Evolutionary conservation across 106 monocot genomes (phyloP).

Genomic region (Dioscorea zingiberensis): DNA sequence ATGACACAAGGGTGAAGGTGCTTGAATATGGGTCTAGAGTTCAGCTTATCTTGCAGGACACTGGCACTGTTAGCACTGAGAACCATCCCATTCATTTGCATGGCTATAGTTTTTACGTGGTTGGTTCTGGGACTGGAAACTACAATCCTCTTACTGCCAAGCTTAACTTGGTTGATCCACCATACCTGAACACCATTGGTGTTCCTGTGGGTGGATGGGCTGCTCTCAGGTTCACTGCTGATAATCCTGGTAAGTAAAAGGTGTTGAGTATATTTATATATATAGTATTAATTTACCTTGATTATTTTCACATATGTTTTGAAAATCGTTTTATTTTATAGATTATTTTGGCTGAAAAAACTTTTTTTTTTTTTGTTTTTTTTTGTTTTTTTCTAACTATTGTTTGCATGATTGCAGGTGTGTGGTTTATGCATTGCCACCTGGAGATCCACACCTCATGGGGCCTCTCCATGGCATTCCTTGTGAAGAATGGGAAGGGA

Average conservation of each 20-base stretch:
- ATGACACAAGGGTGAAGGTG: conserved; percentile 12
- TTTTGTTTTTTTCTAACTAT: not conserved
- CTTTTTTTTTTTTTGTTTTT: not conserved
- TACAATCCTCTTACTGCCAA: conserved; percentile 21
- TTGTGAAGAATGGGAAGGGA: conserved; percentile 47
- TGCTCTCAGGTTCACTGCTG: conserved; percentile 36
- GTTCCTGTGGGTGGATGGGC: conserved; percentile 55
- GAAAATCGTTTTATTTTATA: too few relatives aligned
- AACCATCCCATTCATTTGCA: conserved; percentile 54
- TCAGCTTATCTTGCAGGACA: conserved; percentile 38
- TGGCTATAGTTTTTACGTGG: conserved; percentile 39
- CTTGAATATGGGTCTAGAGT: conserved; percentile 25
- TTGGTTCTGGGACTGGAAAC: conserved; percentile 38
- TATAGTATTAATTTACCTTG: not conserved
- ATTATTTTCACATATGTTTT: not conserved
- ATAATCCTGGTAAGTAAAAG: conserved; percentile 32
- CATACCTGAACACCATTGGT: conserved; percentile 30
- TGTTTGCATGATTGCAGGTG: conserved; percentile 18
- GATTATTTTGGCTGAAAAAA: too few relatives aligned
- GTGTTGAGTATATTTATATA: not conserved
- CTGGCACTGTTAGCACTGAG: conserved; percentile 27
- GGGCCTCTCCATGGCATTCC: conserved; percentile 45
- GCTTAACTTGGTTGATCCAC: conserved; percentile 39
- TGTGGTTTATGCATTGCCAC: conserved; percentile 60
- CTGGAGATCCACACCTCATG: conserved; percentile 41